These are phyloP conservation scores for Polysphondylium violaceum DNA, from an alignment of 78 protist genomes.

Conservation along the genomic window DNA sequence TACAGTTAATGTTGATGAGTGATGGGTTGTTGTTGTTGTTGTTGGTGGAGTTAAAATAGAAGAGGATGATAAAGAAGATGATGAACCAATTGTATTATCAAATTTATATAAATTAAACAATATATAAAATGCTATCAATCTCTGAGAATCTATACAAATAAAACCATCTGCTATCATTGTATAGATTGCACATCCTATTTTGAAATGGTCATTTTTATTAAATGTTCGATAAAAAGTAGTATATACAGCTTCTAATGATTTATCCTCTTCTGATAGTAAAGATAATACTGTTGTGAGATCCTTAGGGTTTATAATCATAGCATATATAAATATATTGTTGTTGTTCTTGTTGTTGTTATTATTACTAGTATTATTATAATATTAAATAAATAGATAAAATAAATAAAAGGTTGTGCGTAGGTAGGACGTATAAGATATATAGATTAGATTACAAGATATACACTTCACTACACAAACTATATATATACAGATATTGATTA, in stretches of 20 bases:
- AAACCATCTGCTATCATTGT: conserved; percentile 73
- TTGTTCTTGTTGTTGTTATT: no score
- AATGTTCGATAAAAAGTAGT: conserved; percentile 76
- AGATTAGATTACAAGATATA: no score
- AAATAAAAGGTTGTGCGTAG: no score
- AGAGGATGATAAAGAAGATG: conserved; percentile 29
- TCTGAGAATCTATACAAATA: conserved; percentile 46
- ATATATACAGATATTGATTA: no score
- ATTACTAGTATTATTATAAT: no score
- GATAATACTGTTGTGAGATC: conserved; percentile 58
- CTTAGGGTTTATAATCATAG: conserved; percentile 40
- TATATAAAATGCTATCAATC: conserved; percentile 57
- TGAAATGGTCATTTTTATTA: conserved; percentile 64
- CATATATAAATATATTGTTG: no score
- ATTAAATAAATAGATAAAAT: no score
- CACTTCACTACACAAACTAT: no score
- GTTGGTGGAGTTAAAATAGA: not conserved
- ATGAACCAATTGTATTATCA: not conserved
- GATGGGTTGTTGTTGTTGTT: not conserved
- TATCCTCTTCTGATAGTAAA: conserved; percentile 52
- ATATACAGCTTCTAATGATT: conserved; percentile 60
- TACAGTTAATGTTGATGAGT: not conserved
- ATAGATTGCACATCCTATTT: conserved; percentile 70
- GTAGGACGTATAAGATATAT: no score
- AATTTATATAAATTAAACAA: conserved; percentile 58